These are phyloP conservation scores for Ustilago crameri DNA, from an alignment of 1,284 basidiomycete species.

Conservation along the genomic window DNA sequence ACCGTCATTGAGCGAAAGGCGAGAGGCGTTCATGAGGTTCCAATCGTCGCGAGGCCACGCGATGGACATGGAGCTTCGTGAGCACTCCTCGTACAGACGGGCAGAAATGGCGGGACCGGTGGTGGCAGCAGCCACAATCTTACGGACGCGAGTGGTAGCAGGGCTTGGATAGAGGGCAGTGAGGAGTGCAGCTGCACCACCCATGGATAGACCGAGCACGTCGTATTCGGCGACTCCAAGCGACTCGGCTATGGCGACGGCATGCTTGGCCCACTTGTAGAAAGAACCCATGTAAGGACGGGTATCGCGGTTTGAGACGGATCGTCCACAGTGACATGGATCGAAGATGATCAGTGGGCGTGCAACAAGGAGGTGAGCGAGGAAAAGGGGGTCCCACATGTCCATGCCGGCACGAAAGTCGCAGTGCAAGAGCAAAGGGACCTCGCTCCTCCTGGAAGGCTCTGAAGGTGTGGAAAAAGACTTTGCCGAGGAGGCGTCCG, in stretches of 20 bases:
- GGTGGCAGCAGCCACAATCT: conserved; percentile 30
- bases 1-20: conserved; percentile 31
- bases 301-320: conserved; percentile 38
- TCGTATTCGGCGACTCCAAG: conserved; percentile 35
- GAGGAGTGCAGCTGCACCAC: conserved; percentile 34
- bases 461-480: not conserved
- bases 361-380: conserved; percentile 46
- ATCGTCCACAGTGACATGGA: conserved; percentile 37
- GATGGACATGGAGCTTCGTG: conserved; percentile 42
- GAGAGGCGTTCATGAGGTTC: conserved; percentile 42
- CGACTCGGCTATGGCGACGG: conserved; percentile 31
- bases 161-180: conserved; percentile 29
- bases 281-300: conserved; percentile 44
- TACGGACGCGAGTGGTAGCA: conserved; percentile 31
- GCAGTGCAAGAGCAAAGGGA: conserved; percentile 35
- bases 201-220: conserved; percentile 31
- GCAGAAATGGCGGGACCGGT: conserved; percentile 38
- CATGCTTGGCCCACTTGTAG: conserved; percentile 46
- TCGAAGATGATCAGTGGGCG: conserved; percentile 43
- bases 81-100: conserved; percentile 42
- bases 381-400: conserved; percentile 50
- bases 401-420: conserved; percentile 42
- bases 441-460: conserved; percentile 10
- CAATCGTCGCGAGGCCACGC: conserved; percentile 44
- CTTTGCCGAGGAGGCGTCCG: conserved; percentile 5